These are phyloP conservation scores for Aureobasidium zeae DNA, from an alignment of 2,329 filamentous ascomycete species.

Conservation along the genomic window DNA sequence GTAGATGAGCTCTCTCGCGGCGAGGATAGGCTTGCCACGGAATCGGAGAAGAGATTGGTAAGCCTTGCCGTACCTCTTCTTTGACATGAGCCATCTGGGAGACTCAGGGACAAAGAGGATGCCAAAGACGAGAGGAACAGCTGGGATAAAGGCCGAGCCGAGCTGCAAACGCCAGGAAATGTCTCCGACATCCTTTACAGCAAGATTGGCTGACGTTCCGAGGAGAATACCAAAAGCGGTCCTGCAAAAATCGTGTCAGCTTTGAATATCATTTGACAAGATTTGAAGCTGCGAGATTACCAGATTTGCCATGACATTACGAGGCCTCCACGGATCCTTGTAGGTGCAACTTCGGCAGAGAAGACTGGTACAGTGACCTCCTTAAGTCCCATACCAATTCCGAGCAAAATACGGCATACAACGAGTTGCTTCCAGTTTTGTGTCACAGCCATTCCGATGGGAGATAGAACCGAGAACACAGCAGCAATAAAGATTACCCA, in stretches of 20 bases:
- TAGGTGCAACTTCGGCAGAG: slow-evolving; percentile 15
- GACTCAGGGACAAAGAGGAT: slow-evolving; percentile 27
- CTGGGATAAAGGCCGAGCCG: slow-evolving; percentile 40
- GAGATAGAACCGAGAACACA: slow-evolving; percentile 15
- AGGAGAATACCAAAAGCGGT: slow-evolving; percentile 41
- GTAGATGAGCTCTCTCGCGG: slow-evolving; percentile 36
- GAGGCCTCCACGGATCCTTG: slow-evolving; percentile 23
- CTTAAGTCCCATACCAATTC: slow-evolving; percentile 19
- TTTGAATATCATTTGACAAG: no score
- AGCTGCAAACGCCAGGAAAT: slow-evolving; percentile 40
- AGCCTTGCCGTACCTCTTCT: slow-evolving; percentile 31
- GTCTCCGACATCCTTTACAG: slow-evolving; percentile 31
- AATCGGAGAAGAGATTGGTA: slow-evolving; percentile 33
- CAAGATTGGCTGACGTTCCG: slow-evolving; percentile 35
- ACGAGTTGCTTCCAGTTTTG: slow-evolving; percentile 17
- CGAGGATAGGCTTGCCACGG: slow-evolving; percentile 33
- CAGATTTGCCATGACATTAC: slow-evolving; percentile 29
- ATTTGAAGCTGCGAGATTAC: neutral
- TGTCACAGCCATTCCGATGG: slow-evolving; percentile 11
- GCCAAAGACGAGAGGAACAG: slow-evolving; percentile 36
- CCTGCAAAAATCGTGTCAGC: slow-evolving; percentile 29
- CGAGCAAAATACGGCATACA: slow-evolving; percentile 17
- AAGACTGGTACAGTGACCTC: slow-evolving; percentile 17
- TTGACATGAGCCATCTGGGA: slow-evolving; percentile 32
- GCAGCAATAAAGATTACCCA: slow-evolving; percentile 31